Evolutionary conservation across 805 yeast genomes (phyloP).

Genomic region (Kuraishia floccosa): DNA sequence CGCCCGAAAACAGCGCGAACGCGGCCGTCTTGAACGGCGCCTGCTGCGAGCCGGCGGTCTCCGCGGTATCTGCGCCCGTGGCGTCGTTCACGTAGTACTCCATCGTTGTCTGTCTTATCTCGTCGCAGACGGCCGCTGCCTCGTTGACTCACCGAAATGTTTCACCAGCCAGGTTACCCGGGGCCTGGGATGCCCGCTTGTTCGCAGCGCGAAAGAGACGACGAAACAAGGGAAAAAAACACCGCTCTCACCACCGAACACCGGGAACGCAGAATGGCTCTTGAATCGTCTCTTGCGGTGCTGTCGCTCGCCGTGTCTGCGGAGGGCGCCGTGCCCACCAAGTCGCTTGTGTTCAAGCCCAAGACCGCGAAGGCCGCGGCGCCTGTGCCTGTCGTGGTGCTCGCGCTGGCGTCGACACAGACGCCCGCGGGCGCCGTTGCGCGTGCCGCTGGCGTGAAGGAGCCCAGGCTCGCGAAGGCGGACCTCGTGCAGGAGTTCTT

Average conservation of each 20-base stretch:
- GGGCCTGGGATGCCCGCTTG: too few relatives aligned
- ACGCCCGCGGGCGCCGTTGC: constrained; percentile 65
- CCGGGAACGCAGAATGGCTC: constrained; percentile 32
- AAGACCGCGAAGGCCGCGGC: constrained; percentile 76
- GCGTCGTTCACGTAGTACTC: constrained; percentile 60
- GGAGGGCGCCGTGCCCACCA: constrained; percentile 44
- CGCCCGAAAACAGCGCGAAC: constrained; percentile 49
- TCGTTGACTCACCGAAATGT: too few relatives aligned
- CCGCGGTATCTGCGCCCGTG: constrained; percentile 52
- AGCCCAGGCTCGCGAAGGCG: constrained; percentile 80
- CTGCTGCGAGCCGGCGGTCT: constrained; percentile 51
- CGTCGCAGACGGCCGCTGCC: background rate
- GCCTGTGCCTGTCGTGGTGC: constrained; percentile 71
- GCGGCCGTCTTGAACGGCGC: constrained; percentile 78
- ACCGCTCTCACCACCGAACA: too few relatives aligned
- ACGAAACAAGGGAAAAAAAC: too few relatives aligned
- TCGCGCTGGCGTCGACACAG: constrained; percentile 60
- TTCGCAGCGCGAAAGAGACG: too few relatives aligned
- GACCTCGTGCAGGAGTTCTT: constrained; percentile 63
- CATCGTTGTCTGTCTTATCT: constrained; percentile 8
- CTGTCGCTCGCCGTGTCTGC: constrained; percentile 48
- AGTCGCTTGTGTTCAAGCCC: constrained; percentile 81
- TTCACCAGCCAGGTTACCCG: background rate
- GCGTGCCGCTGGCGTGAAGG: constrained; percentile 58
- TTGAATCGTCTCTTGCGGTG: constrained; percentile 57